phyloP scores from a whole-genome alignment of 2,329 filamentous ascomycete genomes.

The Diaporthe longicolla region DNA sequence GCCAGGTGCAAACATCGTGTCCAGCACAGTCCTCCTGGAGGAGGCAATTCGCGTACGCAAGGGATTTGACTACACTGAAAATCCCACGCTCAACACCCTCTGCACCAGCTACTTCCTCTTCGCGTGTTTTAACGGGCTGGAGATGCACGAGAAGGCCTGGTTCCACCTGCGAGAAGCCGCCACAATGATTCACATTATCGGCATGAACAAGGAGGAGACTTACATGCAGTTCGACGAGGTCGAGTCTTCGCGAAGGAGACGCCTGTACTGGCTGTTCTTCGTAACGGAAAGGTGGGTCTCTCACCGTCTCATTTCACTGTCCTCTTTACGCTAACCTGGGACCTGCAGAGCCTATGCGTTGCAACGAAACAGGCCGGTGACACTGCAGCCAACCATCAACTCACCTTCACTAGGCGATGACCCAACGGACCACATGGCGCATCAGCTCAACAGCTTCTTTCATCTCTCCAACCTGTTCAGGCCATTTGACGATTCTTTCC shows the following conservation, averaged over 20 bases:
- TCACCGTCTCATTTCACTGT: slow-evolving; percentile 2
- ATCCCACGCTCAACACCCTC: slow-evolving; percentile 69
- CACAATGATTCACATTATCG: slow-evolving; percentile 74
- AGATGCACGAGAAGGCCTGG: slow-evolving; percentile 83
- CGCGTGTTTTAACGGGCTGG: slow-evolving; percentile 78
- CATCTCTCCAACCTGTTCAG: slow-evolving; percentile 74
- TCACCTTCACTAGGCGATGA: slow-evolving; percentile 75
- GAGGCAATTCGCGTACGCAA: slow-evolving; percentile 77
- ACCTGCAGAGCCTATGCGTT: slow-evolving; percentile 76
- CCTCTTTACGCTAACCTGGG: slow-evolving; percentile 43
- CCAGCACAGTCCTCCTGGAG: slow-evolving; percentile 76
- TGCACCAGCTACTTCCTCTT: slow-evolving; percentile 87
- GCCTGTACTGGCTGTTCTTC: slow-evolving; percentile 81
- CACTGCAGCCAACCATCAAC: slow-evolving; percentile 77
- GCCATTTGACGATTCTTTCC: slow-evolving; percentile 75
- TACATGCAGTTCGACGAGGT: slow-evolving; percentile 72
- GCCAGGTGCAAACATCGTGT: slow-evolving; percentile 72
- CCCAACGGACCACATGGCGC: slow-evolving; percentile 66
- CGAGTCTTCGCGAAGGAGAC: slow-evolving; percentile 74
- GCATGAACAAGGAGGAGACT: slow-evolving; percentile 73
- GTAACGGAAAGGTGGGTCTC: slow-evolving; percentile 75
- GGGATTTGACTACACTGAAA: slow-evolving; percentile 71
- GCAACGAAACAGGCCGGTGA: slow-evolving; percentile 77
- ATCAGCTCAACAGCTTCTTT: slow-evolving; percentile 70
- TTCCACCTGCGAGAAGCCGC: slow-evolving; percentile 83